Evolutionary conservation across 306 rosid species (phyloP), one percentile per base, ranked within the genome.

Genomic region (Herpetospermum pedunculosum): DNA sequence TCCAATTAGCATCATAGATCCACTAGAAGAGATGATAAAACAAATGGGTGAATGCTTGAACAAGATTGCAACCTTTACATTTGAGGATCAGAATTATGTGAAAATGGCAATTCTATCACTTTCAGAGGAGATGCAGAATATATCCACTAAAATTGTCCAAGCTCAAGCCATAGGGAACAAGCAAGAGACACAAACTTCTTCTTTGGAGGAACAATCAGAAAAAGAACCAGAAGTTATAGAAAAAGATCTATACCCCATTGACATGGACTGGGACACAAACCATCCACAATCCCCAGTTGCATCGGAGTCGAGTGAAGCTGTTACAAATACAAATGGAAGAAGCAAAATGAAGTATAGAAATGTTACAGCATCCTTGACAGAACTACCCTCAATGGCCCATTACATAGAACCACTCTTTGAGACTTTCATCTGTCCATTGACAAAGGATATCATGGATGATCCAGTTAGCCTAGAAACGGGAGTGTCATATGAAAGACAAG

Each of bases 391-490:
- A 40, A 60, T 34, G 72, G 76, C 43, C 49, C 74, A 77, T 41
- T 67, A 57, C 53, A 32, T 78, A 55, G 86, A 85, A 79, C 89
- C 84, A 30, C 79, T 63, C 40, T 85, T 80, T 29, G 85, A 71
- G 23, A 69, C 84, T 41, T 85, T 85, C 75, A 76, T 75, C 80
- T 85, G 89, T 60, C 89, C 89, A 47, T 72, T 85, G 58, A 80
- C 85, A n/a, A 78, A 76, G 71, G 58, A 80, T 32, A 70, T 82
- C 55, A 82, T 85, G 84, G 80, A 80, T 23, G 86, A 85, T n/a
- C 89, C 89, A 0, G 86, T 85, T 58, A 85, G 85, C 77, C 73
- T 80, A 43, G 75, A 69, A 57, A 75, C 74, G 15, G 89, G 89
- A 69, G 78, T 73, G 19, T 80, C 89, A 0, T 85, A 72, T 32